Base-by-base conservation (phyloP, 2,329 filamentous ascomycete genomes). In the Malbranchea cinnamomea region DNA sequence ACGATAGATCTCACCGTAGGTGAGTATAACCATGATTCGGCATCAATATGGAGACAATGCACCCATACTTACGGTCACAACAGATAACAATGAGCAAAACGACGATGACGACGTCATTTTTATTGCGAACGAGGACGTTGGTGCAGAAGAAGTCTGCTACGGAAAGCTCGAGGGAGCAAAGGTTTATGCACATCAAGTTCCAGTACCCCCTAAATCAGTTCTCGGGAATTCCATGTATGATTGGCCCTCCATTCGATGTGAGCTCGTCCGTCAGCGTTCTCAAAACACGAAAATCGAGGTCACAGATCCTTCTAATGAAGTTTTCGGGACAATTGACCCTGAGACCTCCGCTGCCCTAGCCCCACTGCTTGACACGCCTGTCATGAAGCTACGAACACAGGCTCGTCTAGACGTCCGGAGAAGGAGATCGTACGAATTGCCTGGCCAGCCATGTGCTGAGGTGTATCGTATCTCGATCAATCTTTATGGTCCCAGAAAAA, bases 251-350 rank as follows among this genome's bases (percentile, higher is more conserved):
- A 78, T 89, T 43, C 85, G 78, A 47, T 67, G 92, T 18, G 60
- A 73, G 1, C 62, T 89, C 25, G 70, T 68, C 37, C 64, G 78
- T 23, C 60, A 63, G 31, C 57, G 61, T 3, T 66, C 67, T 13
- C 67, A 73, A 24, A 43, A 65, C 8, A 62, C 67, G 24, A 65
- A 63, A 11, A 83, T 94, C 29, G 65, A 78, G 32, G 76, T 83
- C 6, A 67, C 73, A 22, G 87, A 95, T 47, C 66, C 76, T 38
- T 74, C 71, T 1, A 68, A 72, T 3, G 65, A 66, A 22, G 68
- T 76, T 18, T 85, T 94, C 45, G 89, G 82, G 9, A 65, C 65
- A n/a, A 56, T 95, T 4, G 82, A 92, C 62, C 24, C 45, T 5
- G 68, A 64, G 40, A 74, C 74, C 10, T 71, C 83, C 0, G 54